Evolutionary conservation across 2,329 filamentous ascomycete genomes (phyloP).

Genomic region (Corinectria fuckeliana): DNA sequence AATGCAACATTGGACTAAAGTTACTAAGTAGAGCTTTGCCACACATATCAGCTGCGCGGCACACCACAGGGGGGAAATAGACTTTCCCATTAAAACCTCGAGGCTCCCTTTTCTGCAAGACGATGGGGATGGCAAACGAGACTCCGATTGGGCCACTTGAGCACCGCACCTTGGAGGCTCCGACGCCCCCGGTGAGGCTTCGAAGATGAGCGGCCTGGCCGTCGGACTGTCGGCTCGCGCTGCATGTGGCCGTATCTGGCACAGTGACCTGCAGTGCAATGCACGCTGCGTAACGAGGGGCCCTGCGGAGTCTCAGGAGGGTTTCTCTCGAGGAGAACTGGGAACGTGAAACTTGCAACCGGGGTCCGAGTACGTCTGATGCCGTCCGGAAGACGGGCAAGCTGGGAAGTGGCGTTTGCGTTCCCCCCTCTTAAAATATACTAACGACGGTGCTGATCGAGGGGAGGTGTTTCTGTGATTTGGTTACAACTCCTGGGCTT

Average conservation of each 20-base stretch:
- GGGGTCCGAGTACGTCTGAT: neutral
- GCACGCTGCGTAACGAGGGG: neutral
- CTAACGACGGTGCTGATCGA: slow-evolving; percentile 16
- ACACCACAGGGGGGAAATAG: slow-evolving; percentile 34
- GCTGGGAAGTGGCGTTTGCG: slow-evolving; percentile 36
- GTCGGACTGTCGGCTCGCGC: neutral
- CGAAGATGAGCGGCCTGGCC: neutral
- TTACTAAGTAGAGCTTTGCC: slow-evolving; percentile 12
- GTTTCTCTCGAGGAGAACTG: slow-evolving; percentile 9
- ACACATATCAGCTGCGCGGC: slow-evolving; percentile 6
- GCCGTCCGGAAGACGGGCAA: slow-evolving; percentile 22
- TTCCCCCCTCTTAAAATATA: slow-evolving; percentile 22
- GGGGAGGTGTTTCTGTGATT: slow-evolving; percentile 9
- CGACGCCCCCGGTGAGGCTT: neutral
- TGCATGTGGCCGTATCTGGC: slow-evolving; percentile 13
- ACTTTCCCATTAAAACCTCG: slow-evolving; percentile 32
- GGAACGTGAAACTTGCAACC: neutral
- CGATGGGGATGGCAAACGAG: neutral
- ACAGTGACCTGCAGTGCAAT: neutral
- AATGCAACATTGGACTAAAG: slow-evolving; percentile 14
- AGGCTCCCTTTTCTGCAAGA: slow-evolving; percentile 18
- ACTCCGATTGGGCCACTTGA: neutral
- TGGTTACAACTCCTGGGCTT: slow-evolving; percentile 13
- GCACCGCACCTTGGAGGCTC: neutral
- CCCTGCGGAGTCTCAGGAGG: neutral